Evolutionary conservation across 2,329 filamentous ascomycete genomes (phyloP).

Genomic region (Paraphaeosphaeria minitans): DNA sequence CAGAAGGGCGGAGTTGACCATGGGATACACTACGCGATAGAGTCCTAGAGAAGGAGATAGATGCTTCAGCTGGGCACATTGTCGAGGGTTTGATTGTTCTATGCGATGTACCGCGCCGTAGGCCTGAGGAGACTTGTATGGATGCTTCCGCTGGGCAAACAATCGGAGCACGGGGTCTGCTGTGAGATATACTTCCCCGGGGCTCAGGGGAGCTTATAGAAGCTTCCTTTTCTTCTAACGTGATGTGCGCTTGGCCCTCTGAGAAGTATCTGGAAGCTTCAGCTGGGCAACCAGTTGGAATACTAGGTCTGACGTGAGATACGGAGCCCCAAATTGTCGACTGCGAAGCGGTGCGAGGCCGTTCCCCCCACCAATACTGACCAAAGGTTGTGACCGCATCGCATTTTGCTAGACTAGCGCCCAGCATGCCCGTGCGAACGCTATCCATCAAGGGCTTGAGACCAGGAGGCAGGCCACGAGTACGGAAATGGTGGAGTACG

Average conservation of each 20-base stretch:
- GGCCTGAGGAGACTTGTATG: too few species aligned
- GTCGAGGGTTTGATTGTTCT: too few species aligned
- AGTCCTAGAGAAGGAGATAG: too few species aligned
- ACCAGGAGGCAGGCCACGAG: constrained; percentile 30
- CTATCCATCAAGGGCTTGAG: constrained; percentile 26
- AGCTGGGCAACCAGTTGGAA: not conserved
- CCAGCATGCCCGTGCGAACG: constrained; percentile 13
- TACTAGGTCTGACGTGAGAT: not conserved
- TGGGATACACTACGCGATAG: too few species aligned
- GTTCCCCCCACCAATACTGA: constrained; percentile 20
- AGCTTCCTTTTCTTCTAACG: not conserved
- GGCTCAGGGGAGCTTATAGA: too few species aligned
- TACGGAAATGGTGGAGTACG: constrained; percentile 28
- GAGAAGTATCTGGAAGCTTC: not conserved
- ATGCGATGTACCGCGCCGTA: too few species aligned
- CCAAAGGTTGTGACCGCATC: constrained; percentile 29
- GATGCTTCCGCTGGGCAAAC: too few species aligned
- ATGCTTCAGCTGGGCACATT: too few species aligned
- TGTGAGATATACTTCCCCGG: too few species aligned
- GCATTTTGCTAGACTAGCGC: constrained; percentile 19
- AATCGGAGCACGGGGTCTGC: too few species aligned
- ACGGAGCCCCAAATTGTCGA: not conserved
- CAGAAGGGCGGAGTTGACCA: too few species aligned
- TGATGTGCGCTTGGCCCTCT: not conserved
- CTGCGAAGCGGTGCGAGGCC: constrained; percentile 10